phyloP scores from a whole-genome alignment of 2,329 filamentous ascomycete species.

The Aspergillus flavus region DNA sequence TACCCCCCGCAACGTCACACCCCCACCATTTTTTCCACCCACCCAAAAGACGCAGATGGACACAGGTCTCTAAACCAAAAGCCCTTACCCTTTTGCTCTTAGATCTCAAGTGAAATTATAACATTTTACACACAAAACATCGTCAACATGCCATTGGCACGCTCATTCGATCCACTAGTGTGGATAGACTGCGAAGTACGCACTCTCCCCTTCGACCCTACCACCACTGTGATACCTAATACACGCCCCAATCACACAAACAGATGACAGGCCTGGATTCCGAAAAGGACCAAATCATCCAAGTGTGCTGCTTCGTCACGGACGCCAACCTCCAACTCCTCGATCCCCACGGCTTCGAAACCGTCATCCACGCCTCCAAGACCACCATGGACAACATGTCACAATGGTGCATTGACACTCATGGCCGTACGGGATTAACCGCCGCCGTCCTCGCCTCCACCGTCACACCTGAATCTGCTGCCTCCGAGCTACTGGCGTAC shows the following conservation, averaged over 20 bases:
- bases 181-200: constrained; percentile 80
- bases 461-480: constrained; percentile 71
- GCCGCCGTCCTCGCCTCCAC: constrained; percentile 72
- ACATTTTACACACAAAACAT: not conserved
- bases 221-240: not conserved
- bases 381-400: constrained; percentile 77
- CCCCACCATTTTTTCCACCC: not conserved
- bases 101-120: not conserved
- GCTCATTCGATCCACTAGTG: constrained; percentile 69
- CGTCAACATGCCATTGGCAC: constrained; percentile 44
- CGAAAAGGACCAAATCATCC: constrained; percentile 80
- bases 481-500: constrained; percentile 73
- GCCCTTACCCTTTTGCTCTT: not conserved
- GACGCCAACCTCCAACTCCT: constrained; percentile 75
- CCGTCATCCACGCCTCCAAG: constrained; percentile 72
- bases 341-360: constrained; percentile 77
- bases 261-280: constrained; percentile 91
- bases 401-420: constrained; percentile 83
- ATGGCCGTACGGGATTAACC: constrained; percentile 80
- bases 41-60: not conserved
- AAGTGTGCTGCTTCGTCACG: constrained; percentile 91
- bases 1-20: not conserved
- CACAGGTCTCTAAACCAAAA: too few species aligned
- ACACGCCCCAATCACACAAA: not conserved
- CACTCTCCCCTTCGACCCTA: constrained; percentile 1